Evolutionary conservation across 257 asterid species (phyloP), one percentile per base, ranked within the genome.

Genomic region (Jaltomata sinuosa): DNA sequence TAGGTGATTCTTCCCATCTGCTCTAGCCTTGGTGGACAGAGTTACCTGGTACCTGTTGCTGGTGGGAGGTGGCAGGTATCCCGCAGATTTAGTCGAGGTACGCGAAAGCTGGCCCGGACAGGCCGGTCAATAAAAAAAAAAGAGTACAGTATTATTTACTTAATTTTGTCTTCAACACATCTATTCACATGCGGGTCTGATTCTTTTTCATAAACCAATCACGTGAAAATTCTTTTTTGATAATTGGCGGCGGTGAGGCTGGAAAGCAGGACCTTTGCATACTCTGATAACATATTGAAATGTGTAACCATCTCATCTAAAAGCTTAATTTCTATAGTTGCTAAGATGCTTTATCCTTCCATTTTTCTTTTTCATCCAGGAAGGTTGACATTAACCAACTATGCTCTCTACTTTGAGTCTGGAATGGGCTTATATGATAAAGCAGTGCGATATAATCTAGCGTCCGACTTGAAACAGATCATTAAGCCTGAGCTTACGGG

Each of bases 401-500:
- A 87, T 85, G 98, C 98, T 82, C 90, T 95, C 84, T 95, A 95
- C 94, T 95, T 95, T 65, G 98, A 94, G 87, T 27, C 95, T 80
- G 99, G 99, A 18, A 93, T 94, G 88, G 98, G 98, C 84, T 87
- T 95, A 81, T 91, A 91, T 85, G 98, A 95, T 89, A 95, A 94
- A 90, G 97, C 98, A 86, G 92, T 94, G 85, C 90, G 89, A 84
- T 95, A 94, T 87, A 98, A 95, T 88, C 88, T 95, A 88, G 96
- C 94, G 83, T 86, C 89, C 25, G 97, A 94, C 80, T 54, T 87
- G 89, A 93, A 95, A 71, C 99, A 95, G 91, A 91, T 91, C 80
- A 89, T 95, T 89, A 95, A 91, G 89, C 98, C 99, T 77, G 98
- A 95, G 86, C 86, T 95, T 84, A 95, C 99, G 25, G 98, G 99